Base-by-base conservation (phyloP, 257 asterid genomes). In the Nyctanthes arbortristis region DNA sequence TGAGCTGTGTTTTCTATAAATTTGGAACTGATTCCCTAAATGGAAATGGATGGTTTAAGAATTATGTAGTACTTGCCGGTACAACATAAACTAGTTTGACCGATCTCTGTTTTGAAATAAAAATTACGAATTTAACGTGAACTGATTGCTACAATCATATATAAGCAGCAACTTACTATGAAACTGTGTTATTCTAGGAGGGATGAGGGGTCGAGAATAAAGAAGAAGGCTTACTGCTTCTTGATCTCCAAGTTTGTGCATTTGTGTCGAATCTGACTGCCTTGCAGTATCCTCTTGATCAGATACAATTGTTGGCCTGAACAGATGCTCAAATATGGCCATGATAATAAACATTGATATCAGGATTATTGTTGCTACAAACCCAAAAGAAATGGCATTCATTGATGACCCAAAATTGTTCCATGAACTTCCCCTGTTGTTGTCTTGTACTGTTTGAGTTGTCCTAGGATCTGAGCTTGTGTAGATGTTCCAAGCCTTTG, bases 311-410 rank as follows among this genome's bases (percentile, higher is more conserved):
- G 49, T 75, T 30, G 85, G 85, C 81, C 72, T 80, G 67, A 83
- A 83, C 22, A 83, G 80, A 77, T 83, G 59, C 30, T 52, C 59
- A 52, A 52, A 52, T 20, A 52, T 22, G 14, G 59, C 59, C 59
- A 52, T 52, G 59, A 63, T 63, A 39, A 63, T 43, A 13, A 63
- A 63, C 68, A 63, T 63, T 6, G 68, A 63, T 37, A 63, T 25
- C 34, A 63, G 37, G 55, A 84, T 75, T 30, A 96, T 93, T 6
- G 98, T 92, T 0, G 96, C 98, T 0, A 92, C 94, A 39, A 92
- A 88, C 9, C 98, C 98, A 55, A 89, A 92, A 24, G 87, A 88
- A 79, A 92, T 77, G 66, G 96, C 96, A 54, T 84, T 83, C 92
- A 90, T 88, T 20, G 98, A 92, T 56, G 96, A 70, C 4, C 91